These are phyloP conservation scores for Hyphopichia homilentoma DNA, from an alignment of 805 yeast genomes.

Conservation along the genomic window DNA sequence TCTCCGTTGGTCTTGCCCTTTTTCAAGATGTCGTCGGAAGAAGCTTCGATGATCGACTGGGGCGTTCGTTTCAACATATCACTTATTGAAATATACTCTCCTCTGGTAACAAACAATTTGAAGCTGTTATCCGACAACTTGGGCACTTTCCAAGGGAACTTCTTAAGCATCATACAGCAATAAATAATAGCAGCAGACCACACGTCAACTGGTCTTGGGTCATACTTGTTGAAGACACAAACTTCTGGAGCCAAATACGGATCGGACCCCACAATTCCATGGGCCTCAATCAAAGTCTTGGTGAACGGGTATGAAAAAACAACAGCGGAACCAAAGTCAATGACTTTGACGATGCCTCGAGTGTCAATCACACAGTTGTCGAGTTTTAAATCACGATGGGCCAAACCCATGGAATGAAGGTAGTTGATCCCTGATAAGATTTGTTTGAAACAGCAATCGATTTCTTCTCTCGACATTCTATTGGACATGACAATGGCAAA, in stretches of 20 bases:
- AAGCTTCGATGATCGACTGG: constrained; percentile 4
- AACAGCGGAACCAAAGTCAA: constrained; percentile 92
- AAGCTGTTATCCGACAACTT: constrained; percentile 66
- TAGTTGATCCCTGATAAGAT: constrained; percentile 77
- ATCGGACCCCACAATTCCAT: constrained; percentile 81
- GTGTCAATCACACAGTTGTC: constrained; percentile 87
- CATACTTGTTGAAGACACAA: constrained; percentile 52
- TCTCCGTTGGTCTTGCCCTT: constrained; percentile 5
- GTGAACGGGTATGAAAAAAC: constrained; percentile 71
- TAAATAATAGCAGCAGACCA: constrained; percentile 85
- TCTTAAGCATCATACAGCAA: constrained; percentile 81
- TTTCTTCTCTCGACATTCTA: constrained; percentile 75
- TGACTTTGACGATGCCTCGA: constrained; percentile 82
- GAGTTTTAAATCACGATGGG: constrained; percentile 87
- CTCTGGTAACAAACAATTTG: constrained; percentile 51
- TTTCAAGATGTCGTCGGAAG: not conserved
- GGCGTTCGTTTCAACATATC: constrained; percentile 40
- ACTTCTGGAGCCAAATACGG: constrained; percentile 88
- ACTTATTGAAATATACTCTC: constrained; percentile 58
- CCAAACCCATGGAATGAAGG: constrained; percentile 78
- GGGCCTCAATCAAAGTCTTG: constrained; percentile 54
- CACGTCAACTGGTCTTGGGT: constrained; percentile 75
- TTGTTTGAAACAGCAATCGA: constrained; percentile 87
- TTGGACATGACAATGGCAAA: constrained; percentile 95
- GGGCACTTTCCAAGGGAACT: constrained; percentile 89